These are phyloP conservation scores for Cordyceps cicadae DNA, from an alignment of 2,329 filamentous ascomycete genomes.

Conservation along the genomic window DNA sequence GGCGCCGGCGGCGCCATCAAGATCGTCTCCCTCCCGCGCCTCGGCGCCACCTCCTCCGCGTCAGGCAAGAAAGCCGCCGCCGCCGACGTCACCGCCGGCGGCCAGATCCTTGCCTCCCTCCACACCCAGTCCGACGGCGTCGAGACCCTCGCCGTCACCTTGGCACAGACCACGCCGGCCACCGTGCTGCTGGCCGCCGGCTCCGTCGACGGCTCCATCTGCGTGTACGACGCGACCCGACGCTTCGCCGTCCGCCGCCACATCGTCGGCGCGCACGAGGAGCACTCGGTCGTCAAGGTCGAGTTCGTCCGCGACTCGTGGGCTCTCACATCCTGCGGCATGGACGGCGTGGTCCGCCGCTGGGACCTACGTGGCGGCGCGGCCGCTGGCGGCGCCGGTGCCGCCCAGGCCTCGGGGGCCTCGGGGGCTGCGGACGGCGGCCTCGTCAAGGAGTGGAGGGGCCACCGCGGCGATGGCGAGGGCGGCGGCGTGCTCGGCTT, in stretches of 20 bases:
- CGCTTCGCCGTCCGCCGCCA: conserved; percentile 80
- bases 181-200: conserved; percentile 53
- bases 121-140: conserved; percentile 69
- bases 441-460: conserved; percentile 79
- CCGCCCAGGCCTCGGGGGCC: conserved; percentile 21
- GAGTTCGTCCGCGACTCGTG: conserved; percentile 66
- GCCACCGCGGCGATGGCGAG: conserved; percentile 76
- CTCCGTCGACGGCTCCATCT: conserved; percentile 69
- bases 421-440: conserved; percentile 52
- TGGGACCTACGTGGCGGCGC: conserved; percentile 67
- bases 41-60: conserved; percentile 23
- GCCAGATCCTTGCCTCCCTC: conserved; percentile 69
- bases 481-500: conserved; percentile 86
- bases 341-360: conserved; percentile 82
- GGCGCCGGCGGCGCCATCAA: conserved; percentile 82
- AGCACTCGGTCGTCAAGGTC: conserved; percentile 85
- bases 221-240: conserved; percentile 77
- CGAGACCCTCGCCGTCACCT: conserved; percentile 62
- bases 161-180: conserved; percentile 32
- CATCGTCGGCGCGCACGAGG: conserved; percentile 75
- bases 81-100: conserved; percentile 34
- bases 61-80: conserved; percentile 16
- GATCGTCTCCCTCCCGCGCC: conserved; percentile 72
- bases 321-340: conserved; percentile 78
- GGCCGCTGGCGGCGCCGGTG: conserved; percentile 21